Evolutionary conservation across 495 filamentous ascomycete genomes (phyloP).

Genomic region (Xylaria palmicola): DNA sequence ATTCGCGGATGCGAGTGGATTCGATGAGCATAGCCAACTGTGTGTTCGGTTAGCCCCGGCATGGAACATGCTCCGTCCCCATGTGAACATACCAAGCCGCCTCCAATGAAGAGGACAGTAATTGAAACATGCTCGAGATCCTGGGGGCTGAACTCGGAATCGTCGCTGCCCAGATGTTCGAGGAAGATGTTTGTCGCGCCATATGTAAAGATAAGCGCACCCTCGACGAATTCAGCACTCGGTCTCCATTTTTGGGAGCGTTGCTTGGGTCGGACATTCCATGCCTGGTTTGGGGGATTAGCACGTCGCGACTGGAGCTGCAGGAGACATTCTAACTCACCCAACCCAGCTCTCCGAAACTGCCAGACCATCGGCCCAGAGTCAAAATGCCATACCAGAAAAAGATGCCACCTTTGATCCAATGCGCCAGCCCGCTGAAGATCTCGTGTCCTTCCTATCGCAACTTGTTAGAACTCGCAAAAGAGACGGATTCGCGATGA

Average conservation of each 20-base stretch:
- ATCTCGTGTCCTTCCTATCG: constrained; percentile 55
- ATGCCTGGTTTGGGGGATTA: constrained; percentile 52
- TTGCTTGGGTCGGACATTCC: constrained; percentile 78
- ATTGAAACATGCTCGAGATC: constrained; percentile 95
- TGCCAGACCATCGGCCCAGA: constrained; percentile 85
- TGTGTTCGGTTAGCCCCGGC: constrained; percentile 16
- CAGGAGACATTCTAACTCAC: constrained; percentile 34
- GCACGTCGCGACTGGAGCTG: constrained; percentile 12
- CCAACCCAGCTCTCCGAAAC: constrained; percentile 91
- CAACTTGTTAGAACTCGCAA: constrained; percentile 11
- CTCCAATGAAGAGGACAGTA: constrained; percentile 90
- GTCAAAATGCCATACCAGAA: constrained; percentile 91
- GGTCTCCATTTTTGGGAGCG: constrained; percentile 64
- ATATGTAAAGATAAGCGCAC: constrained; percentile 83
- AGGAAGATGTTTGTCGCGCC: constrained; percentile 88
- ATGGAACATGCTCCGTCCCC: not conserved
- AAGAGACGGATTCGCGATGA: not conserved
- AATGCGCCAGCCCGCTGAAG: constrained; percentile 89
- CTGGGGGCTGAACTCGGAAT: constrained; percentile 65
- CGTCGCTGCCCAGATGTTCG: constrained; percentile 78
- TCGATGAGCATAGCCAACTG: constrained; percentile 93
- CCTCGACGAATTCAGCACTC: constrained; percentile 86
- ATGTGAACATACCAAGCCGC: constrained; percentile 68
- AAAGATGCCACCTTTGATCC: constrained; percentile 96
- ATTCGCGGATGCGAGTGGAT: constrained; percentile 64